Conservation (phyloP, 2,329 filamentous ascomycete genomes). For the Beauveria australis region DNA sequence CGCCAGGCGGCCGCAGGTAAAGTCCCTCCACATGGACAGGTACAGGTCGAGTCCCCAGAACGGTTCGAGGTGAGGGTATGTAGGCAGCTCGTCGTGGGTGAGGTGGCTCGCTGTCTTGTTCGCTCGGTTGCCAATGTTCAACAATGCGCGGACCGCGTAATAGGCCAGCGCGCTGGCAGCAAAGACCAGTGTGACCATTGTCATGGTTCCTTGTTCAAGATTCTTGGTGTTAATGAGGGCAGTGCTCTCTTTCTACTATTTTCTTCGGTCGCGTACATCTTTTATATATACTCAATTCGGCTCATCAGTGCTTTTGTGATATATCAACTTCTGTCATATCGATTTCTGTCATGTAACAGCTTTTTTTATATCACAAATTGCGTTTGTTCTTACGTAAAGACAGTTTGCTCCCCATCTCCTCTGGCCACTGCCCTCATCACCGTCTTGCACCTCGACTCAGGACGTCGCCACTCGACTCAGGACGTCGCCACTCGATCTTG, state of each 20-base stretch:
- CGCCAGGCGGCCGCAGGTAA: neutral
- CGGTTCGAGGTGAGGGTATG: neutral
- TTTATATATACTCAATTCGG: no score
- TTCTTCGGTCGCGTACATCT: no score
- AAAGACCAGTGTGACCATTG: neutral
- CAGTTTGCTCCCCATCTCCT: neutral
- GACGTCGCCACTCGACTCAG: neutral
- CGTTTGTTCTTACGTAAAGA: no score
- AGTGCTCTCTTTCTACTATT: no score
- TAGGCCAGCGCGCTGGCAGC: neutral
- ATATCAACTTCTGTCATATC: no score
- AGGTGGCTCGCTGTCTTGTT: neutral
- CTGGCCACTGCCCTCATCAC: neutral
- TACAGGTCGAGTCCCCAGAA: conserved; percentile 7
- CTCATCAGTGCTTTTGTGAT: no score
- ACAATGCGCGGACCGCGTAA: neutral
- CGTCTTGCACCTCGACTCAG: neutral
- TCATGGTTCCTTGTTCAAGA: neutral
- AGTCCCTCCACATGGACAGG: conserved; percentile 7
- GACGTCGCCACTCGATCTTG: neutral
- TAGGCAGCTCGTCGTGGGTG: neutral
- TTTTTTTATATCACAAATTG: no score
- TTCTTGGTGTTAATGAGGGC: neutral
- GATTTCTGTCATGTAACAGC: no score
- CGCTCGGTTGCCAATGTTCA: neutral